Evolutionary conservation across 208 protist genomes (phyloP), one percentile per base, ranked within the genome.

Genomic region (Acanthamoeba quina): DNA sequence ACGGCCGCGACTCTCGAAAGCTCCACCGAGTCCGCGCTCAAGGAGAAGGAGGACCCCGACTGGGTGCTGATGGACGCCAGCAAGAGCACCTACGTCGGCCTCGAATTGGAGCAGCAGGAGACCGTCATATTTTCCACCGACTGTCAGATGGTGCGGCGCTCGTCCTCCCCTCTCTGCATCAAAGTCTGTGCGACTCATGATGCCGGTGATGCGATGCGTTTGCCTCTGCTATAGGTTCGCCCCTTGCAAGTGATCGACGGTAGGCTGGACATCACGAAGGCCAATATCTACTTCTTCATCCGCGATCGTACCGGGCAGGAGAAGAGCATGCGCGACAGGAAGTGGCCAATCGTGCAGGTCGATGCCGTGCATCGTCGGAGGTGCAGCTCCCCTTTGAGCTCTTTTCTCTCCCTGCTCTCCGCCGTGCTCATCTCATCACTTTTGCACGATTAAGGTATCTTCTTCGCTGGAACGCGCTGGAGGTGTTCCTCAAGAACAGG

Each of bases 401-500:
- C 41, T 47, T 47, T 47, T 47, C 34, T 76, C 15, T 76, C 34
- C n/a, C 68, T 76, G 19, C 0, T 76, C 21, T 15, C 26, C 24
- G 11, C 10, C n/a, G 26, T 9, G 62, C 21, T 44, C 19, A 10
- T 7, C 34, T 78, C 24, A 29, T 29, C 60, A n/a, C 19, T 11
- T 7, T 66, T 24, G 17, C 17, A 9, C n/a, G 70, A 7, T 19
- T 9, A 13, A 97, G 98, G 37, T 99, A 98, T 96, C 97, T 98
- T 89, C 98, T 99, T 96, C 94, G 95, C 44, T 97, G 98, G 76
- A 98, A 96, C 66, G 98, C 97, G 31, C 80, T 99, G 37, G 98
- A 99, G 95, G 62, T 99, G 44, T 99, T 98, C 97, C 96, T 98
- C 66, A 95, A 95, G 24, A 96, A 98, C 95, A 95, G 97, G 17